phyloP scores from a whole-genome alignment of 768 basidiomycete genomes.

The Phaeotremella skinneri region DNA sequence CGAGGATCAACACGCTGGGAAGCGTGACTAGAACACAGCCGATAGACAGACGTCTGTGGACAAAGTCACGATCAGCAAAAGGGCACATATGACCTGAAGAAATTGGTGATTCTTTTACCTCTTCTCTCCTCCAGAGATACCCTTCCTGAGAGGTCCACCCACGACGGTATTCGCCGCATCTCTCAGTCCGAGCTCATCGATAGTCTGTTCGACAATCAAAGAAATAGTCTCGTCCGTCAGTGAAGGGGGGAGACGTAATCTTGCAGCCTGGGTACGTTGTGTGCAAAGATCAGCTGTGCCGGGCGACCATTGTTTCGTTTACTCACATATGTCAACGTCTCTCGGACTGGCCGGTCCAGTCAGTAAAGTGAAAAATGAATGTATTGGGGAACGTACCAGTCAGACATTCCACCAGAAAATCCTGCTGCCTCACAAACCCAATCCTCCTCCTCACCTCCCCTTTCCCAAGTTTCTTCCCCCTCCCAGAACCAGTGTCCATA shows the following conservation, averaged over 20 bases:
- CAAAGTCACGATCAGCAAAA: constrained; percentile 1
- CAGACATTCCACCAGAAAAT: constrained; percentile 54
- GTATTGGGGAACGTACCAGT: constrained; percentile 38
- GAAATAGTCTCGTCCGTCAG: constrained; percentile 42
- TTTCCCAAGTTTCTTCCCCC: constrained; percentile 22
- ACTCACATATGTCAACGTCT: constrained; percentile 52
- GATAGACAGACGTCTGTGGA: constrained; percentile 52
- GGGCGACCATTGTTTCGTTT: not conserved
- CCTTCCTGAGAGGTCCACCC: constrained; percentile 61
- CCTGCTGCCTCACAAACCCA: constrained; percentile 55
- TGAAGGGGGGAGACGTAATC: constrained; percentile 56
- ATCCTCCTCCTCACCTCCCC: constrained; percentile 46
- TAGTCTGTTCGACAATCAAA: constrained; percentile 55
- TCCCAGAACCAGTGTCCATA: constrained; percentile 50
- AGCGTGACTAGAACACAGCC: constrained; percentile 63
- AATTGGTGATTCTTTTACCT: constrained; percentile 55
- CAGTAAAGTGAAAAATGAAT: not conserved
- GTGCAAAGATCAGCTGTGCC: not conserved
- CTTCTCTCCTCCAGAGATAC: constrained; percentile 67
- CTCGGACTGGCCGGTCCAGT: constrained; percentile 47
- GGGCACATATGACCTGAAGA: not conserved
- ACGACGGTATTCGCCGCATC: constrained; percentile 58
- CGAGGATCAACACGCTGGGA: constrained; percentile 63
- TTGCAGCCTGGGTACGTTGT: constrained; percentile 42
- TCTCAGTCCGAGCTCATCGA: constrained; percentile 55